Base-by-base conservation (phyloP, 805 yeast species). In the Priceomyces fermenticarens region DNA sequence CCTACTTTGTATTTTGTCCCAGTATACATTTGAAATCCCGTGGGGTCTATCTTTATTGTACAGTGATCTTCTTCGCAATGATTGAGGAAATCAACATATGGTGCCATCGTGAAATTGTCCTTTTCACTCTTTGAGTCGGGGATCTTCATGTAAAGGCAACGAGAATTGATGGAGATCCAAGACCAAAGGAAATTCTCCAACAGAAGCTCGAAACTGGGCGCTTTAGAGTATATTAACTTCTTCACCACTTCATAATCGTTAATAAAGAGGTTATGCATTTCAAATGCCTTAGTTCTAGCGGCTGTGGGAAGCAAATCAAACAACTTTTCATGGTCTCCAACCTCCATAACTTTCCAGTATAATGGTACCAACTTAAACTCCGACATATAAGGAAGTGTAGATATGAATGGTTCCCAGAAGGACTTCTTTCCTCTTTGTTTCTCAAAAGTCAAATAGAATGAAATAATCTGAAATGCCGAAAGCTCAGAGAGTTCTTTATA, bases 151-250 rank as follows among this genome's bases (percentile, higher is more conserved):
- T 88, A 90, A 4, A 91, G 67, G 58, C 98, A 91, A 63, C 99
- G 81, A 2, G 97, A 84, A 57, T 93, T 91, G 42, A 90, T 86
- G 53, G 91, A 82, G 52, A 86, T 72, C 95, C 96, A 91, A 0
- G 85, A 78, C 78, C 88, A 80, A 9, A 82, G 52, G 49, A 75
- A 83, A 3, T 54, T 50, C 3, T 55, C 49, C 5, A 47, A 40
- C 2, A 60, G 40, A 2, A 63, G 28, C 12, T 32, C 32, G 10
- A 20, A 7, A 10, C 31, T 35, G n/a, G 39, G 39, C 3, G 27
- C 12, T 40, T 40, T 23, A 4, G 62, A 30, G 2, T 60, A 20
- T 7, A 60, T 20, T 6, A 71, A 43, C 0, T 57, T 47, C 0
- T 27, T 17, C 1, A 79, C 74, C 0, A 52, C 52, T 0, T 54